Evolutionary conservation across 768 basidiomycete genomes (phyloP), one percentile per base, ranked within the genome.

Genomic region (Russula sp.): DNA sequence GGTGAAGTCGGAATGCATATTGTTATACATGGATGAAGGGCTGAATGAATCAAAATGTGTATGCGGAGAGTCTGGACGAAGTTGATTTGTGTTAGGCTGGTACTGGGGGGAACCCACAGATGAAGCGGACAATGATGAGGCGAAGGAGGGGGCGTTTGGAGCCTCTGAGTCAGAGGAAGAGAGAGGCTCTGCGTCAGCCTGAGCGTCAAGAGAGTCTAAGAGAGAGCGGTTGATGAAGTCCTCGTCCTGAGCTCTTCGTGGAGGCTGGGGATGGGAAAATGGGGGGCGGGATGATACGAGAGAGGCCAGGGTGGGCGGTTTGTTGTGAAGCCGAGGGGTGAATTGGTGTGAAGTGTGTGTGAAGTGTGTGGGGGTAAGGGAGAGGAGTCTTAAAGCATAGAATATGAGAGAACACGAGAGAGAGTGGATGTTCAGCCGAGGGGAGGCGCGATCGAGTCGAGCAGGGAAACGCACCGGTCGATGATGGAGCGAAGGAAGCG

Each of bases 191-290:
- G 88, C 82, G 82, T 92, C 90, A 57, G 87, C 89, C 76, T 90
- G 86, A 60, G 86, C 88, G 82, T 92, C 85, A 72, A 93, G 82
- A 48, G 86, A 88, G 75, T 89, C 90, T 69, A 92, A 78, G 63
- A 92, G 82, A 60, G 90, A 91, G 74, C 87, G 86, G 79, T 92
- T 92, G 74, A 92, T 90, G 71, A 86, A 86, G 76, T 89, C 90
- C 83, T 92, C 90, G 83, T 86, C 87, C 53, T 71, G 68, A 34
- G 72, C 65, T 55, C 69, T 70, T 38, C 66, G 74, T 59, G 50
- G 67, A 63, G 62, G 70, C 62, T 55, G 70, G 59, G 62, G 64
- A 66, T 75, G 71, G 46, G 73, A 68, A 64, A 71, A 72, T 14
- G 72, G 68, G 22, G 73, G 61, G 40, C 73, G 73, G 60, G 73